Evolutionary conservation across 1,284 basidiomycete species (phyloP), one percentile per base, ranked within the genome.

Genomic region (Puccinia novopanici): DNA sequence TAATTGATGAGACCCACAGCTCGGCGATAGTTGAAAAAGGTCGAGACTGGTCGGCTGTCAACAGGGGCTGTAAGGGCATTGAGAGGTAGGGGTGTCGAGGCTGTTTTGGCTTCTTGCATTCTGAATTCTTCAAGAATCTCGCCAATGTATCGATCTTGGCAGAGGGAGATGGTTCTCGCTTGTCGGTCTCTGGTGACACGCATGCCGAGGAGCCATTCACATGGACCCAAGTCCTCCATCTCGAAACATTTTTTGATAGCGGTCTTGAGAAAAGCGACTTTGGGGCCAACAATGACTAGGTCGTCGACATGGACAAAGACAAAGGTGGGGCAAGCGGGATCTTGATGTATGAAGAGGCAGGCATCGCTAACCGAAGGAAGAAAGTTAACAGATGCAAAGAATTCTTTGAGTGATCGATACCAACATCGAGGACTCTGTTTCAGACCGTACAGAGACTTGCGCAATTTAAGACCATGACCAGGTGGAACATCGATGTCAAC

Each of bases 261-360:
- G 1, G 45, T 4, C 17, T 77, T 77, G 42, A 77, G 34, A 15
- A 30, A 52, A 40, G 17, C 3, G 19, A 77, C 27, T 1, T 77
- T 48, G 1, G 45, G 48, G 19, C 75, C 75, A 4, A 22, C 24
- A 19, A 77, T 77, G 12, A 68, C 48, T 8, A 65, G 34, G 27
- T 77, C 63, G 22, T 77, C 45, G 2, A 77, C 59, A 30, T 77
- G 75, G 27, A 77, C 48, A 77, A 40, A 54, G 2, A 77, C 75
- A 37, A 68, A 68, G 45, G 40, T 45, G 1, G 45, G 45, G n/a
- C 24, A 17, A 2, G 9, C 2, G 12, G 42, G 40, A n/a, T 42
- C 37, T 27, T 27, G n/a, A 22, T 68, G 37, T 3, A 22, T 2
- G 34, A 65, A 67, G 1, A 76, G 27, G 30, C 59, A 63, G 27